Evolutionary conservation across 2,329 filamentous ascomycete species (phyloP), one percentile per base, ranked within the genome.

Genomic region (Curvularia verruculosa): DNA sequence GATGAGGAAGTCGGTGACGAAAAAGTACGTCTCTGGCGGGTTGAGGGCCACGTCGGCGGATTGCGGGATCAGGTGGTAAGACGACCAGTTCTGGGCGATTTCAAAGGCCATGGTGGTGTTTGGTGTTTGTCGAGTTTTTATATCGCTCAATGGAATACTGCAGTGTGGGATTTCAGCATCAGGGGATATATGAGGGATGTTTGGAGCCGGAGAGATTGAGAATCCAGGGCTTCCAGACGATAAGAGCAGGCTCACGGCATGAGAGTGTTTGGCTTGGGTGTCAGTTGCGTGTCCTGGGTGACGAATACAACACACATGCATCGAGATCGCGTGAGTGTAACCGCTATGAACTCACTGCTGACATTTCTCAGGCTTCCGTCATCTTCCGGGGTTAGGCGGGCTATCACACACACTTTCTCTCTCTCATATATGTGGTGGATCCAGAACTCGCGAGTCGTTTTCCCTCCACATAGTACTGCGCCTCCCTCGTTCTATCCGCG

Each of bases 51-150:
- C 67, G 61, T 84, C 82, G 19, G 79, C 78, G 52, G 84, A 78
- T 65, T 85, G 81, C 48, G 80, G 82, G 2, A 85, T 78, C 1
- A 83, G 77, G 18, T 84, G 77, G 65, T 80, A 78, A 50, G 79
- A 74, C 24, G 77, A 78, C 61, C 59, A 65, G 43, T 60, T 39
- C n/a, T 67, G 58, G 12, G 74, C 68, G 18, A 72, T 60, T 37
- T 69, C 66, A 50, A 77, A 75, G 9, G 70, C 24, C 72, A 75
- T 75, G 3, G 47, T 40, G 5, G 34, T 5, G 34, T 7, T 15
- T 13, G 3, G 34, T n/a, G n/a, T n/a, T n/a, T n/a, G n/a, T n/a
- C n/a, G n/a, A n/a, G n/a, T n/a, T n/a, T n/a, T n/a, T n/a, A n/a
- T n/a, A n/a, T n/a, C n/a, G n/a, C n/a, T n/a, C n/a, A n/a, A n/a